Percentiles rank a stretch among this genome's conserved stretches.
Evolutionary conservation across 345 rosid genomes (phyloP).

Genomic region (Cochlearia excelsa): DNA sequence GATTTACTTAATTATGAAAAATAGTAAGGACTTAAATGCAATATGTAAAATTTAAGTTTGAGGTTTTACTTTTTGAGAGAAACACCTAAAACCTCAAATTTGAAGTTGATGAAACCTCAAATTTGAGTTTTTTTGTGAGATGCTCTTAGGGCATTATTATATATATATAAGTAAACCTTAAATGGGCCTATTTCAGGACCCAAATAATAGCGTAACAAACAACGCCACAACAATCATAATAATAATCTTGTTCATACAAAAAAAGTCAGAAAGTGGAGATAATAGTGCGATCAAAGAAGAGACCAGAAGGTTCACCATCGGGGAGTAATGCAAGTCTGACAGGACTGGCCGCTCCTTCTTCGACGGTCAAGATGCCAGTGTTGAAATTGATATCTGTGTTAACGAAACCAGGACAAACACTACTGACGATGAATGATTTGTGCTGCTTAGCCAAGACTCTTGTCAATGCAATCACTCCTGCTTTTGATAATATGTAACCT

Average conservation of each 20-base stretch:
- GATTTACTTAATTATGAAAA: too few species aligned
- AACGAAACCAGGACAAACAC: conserved; percentile 56
- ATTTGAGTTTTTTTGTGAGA: too few species aligned
- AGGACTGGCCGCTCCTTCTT: conserved; percentile 47
- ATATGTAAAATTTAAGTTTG: too few species aligned
- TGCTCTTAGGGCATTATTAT: too few species aligned
- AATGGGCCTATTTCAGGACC: too few species aligned
- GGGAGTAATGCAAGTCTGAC: conserved; percentile 44
- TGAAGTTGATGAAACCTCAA: too few species aligned
- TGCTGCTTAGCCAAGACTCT: conserved; percentile 45
- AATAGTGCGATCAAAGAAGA: conserved; percentile 38
- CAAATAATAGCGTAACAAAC: too few species aligned
- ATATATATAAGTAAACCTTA: too few species aligned
- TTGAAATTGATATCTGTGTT: conserved; percentile 43
- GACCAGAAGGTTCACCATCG: conserved; percentile 44
- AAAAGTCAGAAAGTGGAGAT: conserved; percentile 34
- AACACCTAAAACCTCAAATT: too few species aligned
- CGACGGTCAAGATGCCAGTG: conserved; percentile 34
- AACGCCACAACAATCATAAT: too few species aligned
- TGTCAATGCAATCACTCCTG: conserved; percentile 45
- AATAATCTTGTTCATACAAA: not conserved
- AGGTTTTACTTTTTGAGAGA: too few species aligned
- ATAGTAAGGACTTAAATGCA: too few species aligned
- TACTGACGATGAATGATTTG: conserved; percentile 37
- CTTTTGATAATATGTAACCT: conserved; percentile 45